Percentiles rank a stretch among this genome's conserved stretches.
These are phyloP conservation scores for Chlamydomonas applanata DNA, from an alignment of 139 green algal genomes.

Conservation along the genomic window DNA sequence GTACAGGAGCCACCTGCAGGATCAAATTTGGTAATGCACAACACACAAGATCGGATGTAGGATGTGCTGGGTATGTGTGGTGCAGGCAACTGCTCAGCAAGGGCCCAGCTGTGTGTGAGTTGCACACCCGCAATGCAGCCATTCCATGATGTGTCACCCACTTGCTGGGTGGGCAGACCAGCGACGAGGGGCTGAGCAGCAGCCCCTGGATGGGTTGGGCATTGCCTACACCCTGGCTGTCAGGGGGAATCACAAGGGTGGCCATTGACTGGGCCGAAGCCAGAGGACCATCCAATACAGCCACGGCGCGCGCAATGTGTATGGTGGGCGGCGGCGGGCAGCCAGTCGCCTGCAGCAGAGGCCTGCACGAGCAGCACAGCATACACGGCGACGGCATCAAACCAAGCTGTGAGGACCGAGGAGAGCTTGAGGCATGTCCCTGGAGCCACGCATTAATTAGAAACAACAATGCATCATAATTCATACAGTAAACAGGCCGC, in stretches of 20 bases:
- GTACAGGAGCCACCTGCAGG: conserved; percentile 9
- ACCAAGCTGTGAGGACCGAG: no score
- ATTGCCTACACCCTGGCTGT: not conserved
- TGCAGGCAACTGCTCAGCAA: no score
- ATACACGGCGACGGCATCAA: no score
- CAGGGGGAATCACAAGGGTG: not conserved
- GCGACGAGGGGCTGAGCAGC: not conserved
- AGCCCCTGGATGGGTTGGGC: not conserved
- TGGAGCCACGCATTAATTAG: no score
- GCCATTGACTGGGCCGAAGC: not conserved
- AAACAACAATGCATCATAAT: no score
- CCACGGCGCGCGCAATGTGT: not conserved
- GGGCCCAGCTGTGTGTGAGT: not conserved
- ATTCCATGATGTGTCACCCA: not conserved
- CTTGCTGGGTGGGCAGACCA: not conserved
- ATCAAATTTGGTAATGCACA: no score
- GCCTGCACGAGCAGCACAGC: no score
- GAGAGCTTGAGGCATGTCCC: no score
- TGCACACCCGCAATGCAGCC: not conserved
- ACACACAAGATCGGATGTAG: no score
- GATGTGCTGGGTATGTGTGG: no score
- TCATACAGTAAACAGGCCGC: no score
- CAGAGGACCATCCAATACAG: not conserved
- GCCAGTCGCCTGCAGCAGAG: not conserved
- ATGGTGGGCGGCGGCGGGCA: not conserved